Evolutionary conservation across 371 early-diverging fungal genomes (phyloP), one percentile per base, ranked within the genome.

Genomic region (Mortierella polycephala): DNA sequence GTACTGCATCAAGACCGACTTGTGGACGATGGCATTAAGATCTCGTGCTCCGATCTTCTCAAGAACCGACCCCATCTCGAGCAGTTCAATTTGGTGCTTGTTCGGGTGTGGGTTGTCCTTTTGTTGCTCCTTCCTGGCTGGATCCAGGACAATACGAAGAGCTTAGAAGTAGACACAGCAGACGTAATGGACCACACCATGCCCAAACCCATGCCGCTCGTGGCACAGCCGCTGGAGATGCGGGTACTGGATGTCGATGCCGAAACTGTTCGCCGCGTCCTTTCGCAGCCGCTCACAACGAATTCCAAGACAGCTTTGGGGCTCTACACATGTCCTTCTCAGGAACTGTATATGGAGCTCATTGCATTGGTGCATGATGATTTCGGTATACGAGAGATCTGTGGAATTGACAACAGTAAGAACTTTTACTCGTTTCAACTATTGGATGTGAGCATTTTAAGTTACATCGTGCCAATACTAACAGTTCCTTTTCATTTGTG

Each of bases 381-480:
- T 53, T 81, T 92, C 50, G 92, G 92, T 12, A 87, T 89, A 49
- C 84, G 89, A n/a, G 85, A 85, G 37, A 80, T 90, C 5, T 92
- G 92, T 67, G 86, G 86, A 42, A 70, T 83, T 10, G 85, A 86
- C 41, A 82, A 88, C 55, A 85, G 90, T 86, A 83, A 67, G 66
- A 49, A 23, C n/a, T 20, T 30, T 5, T 42, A 30, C 30, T 30
- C 30, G 30, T 30, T 30, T 30, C 30, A 30, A 30, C 30, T 30
- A 30, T 4, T 30, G 30, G 30, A 11, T 30, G 30, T 30, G 4
- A 2, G 30, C 30, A 30, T 30, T 30, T 2, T 1, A 1, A 30
- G 4, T 30, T 30, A 30, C 30, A 4, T 30, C 30, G 30, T 2
- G 30, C 30, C 30, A 30, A 4, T 30, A 30, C 30, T 30, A 30